A percentile compares a stretch with the other conserved stretches of the same genome.
phyloP scores from a whole-genome alignment of 2,329 filamentous ascomycete genomes.

The Orbilia javanica region DNA sequence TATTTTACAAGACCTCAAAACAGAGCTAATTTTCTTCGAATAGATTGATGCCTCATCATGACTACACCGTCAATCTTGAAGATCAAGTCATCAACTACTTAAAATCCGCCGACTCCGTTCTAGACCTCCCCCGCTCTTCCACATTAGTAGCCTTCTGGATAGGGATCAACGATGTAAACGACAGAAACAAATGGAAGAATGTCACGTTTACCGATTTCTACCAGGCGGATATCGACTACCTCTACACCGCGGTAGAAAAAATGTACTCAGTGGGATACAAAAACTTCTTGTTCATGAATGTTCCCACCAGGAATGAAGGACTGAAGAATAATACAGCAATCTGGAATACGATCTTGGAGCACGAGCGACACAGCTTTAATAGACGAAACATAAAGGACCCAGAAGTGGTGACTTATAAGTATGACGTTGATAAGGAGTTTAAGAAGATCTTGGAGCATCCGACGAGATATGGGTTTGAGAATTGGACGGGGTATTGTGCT shows the following conservation, averaged over 20 bases:
- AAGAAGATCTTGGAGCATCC: conserved; percentile 39
- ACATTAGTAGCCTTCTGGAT: conserved; percentile 50
- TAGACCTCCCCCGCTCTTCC: conserved; percentile 26
- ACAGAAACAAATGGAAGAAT: conserved; percentile 48
- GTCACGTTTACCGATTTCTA: conserved; percentile 45
- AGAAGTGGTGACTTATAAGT: conserved; percentile 40
- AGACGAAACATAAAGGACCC: conserved; percentile 35
- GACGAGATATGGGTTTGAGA: conserved; percentile 35
- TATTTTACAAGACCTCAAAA: no score
- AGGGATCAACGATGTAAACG: conserved; percentile 49
- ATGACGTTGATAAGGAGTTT: conserved; percentile 41
- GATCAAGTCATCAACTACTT: conserved; percentile 37
- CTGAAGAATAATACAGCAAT: conserved; percentile 38
- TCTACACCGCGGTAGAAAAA: conserved; percentile 35
- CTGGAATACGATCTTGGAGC: conserved; percentile 44
- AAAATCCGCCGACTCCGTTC: conserved; percentile 26
- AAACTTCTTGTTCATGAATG: conserved; percentile 56
- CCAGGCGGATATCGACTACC: conserved; percentile 35
- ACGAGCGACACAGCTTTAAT: conserved; percentile 47
- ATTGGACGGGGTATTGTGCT: conserved; percentile 27
- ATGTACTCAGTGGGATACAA: conserved; percentile 47
- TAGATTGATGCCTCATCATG: conserved; percentile 35
- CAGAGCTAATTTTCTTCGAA: not conserved
- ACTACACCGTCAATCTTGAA: conserved; percentile 38
- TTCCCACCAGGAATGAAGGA: conserved; percentile 8